phyloP scores from a whole-genome alignment of 73 alveolate species.

The Paramecium octaurelia region DNA sequence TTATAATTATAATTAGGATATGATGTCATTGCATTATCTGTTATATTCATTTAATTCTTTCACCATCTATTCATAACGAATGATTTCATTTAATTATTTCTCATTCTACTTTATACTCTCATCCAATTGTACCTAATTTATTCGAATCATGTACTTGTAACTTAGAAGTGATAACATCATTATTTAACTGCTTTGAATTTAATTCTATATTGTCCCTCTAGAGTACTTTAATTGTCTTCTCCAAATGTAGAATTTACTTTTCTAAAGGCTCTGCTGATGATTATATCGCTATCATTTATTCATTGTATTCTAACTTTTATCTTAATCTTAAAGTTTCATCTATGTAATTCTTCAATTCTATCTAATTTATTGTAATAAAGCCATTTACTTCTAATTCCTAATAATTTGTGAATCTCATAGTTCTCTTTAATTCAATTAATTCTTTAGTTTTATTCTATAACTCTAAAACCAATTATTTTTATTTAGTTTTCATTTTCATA shows the following conservation, averaged over 20 bases:
- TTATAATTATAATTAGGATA: neutral
- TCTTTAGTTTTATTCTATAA: neutral
- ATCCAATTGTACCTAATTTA: neutral
- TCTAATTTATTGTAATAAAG: neutral
- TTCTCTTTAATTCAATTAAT: neutral
- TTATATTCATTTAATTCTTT: constrained; percentile 11
- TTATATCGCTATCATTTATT: neutral
- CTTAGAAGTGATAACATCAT: neutral
- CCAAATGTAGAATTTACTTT: neutral
- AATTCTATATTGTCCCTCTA: neutral
- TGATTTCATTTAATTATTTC: neutral
- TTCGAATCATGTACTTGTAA: neutral
- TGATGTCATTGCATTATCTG: neutral
- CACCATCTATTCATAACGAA: neutral
- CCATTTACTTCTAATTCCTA: neutral
- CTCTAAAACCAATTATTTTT: neutral
- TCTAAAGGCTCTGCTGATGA: constrained; percentile 10
- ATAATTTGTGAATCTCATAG: neutral
- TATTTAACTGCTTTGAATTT: neutral
- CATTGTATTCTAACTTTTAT: neutral
- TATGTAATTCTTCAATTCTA: neutral
- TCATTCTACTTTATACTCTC: neutral
- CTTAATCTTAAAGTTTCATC: constrained; percentile 45
- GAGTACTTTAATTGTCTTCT: neutral
- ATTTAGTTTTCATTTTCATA: neutral